Base-by-base conservation (phyloP, 176 grass and related monocot species). In the Bonia amplexicaulis region DNA sequence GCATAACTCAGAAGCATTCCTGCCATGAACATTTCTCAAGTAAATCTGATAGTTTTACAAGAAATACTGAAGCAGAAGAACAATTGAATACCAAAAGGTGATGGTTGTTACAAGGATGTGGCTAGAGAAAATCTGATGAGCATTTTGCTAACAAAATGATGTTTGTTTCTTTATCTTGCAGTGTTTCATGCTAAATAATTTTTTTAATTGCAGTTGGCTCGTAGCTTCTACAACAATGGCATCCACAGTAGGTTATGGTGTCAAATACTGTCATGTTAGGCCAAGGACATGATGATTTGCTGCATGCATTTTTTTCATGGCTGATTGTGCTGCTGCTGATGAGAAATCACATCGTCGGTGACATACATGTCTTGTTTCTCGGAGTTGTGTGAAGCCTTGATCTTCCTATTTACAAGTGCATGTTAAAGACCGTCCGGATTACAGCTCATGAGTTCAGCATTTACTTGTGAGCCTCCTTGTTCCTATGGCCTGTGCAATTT, bases 201-300 rank as follows among this genome's bases (percentile, higher is more conserved):
- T 71, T 16, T 88, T 73, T 82, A 26, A 71, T 23, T 95, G 93
- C 85, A 95, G 96, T 81, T 98, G 89, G 93, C 77, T 95, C 55
- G 96, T 98, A 71, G 93, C 93, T 42, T 84, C 83, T 61, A 98
- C 93, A 78, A 98, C 96, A 26, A 79, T 87, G 60, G 82, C 74
- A 65, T 94, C 96, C 35, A 84, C 91, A 6, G 65, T 93, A 81
- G 89, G 90, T 35, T 98, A 95, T 89, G 93, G 91, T 69, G 87
- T 90, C 6, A 92, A 95, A 59, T 84, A 95, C 84, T 78, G 83
- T 66, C 74, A 54, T 33, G 71, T 86, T 37, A 89, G 76, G 87
- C 85, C 89, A 55, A 80, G 80, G 69, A 57, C 19, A 79, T 22
- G 49, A 76, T 51, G 65, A 58, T 16, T 63, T 77, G 35, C 25